Base-by-base conservation (phyloP, 2,329 filamentous ascomycete species). In the Fusarium liriodendri region DNA sequence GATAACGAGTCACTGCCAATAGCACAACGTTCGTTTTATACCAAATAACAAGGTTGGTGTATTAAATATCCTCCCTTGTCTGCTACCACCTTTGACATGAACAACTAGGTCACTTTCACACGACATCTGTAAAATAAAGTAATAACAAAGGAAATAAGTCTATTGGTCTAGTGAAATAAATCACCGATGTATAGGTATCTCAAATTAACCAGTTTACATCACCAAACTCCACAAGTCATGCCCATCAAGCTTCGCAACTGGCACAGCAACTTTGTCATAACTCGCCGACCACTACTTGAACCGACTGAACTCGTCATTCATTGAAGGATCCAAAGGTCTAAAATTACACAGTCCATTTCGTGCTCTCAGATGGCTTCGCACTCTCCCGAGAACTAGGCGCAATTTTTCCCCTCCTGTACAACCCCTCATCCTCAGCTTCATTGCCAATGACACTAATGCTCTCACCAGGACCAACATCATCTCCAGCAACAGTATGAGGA, bases 1-100 rank as follows among this genome's bases (percentile, higher is more conserved):
- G 5, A 40, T 11, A n/a, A n/a, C 5, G 18, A 11, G 18, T 5
- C 5, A 40, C 18, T 40, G 9, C 9, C 18, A 40, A 40, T 40
- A 5, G 5, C 9, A 2, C 18, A 4, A 6, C 10, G 37, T 9
- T 40, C 1, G 4, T 5, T 3, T 10, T n/a, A n/a, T n/a, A 5
- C 18, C 18, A 20, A 16, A 16, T 25, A 6, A 20, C 42, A 25
- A 45, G 14, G 2, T 45, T 22, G 4, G 6, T 9, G 13, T 16
- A 6, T 16, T 16, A 25, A 9, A 45, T n/a, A 6, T 9, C 20
- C 20, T 20, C 20, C 20, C 13, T 22, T 5, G 6, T 2, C 20
- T 45, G 4, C 20, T 22, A 45, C 40, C 42, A 42, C 20, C 13
- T 45, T 3, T 11, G 25, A 22, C 20, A 9, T 47, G 13, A 45